A percentile compares a stretch with the other conserved stretches of the same genome.
These are phyloP conservation scores for Coemansia sp. DNA, from an alignment of 192 early-diverging fungal species.

Conservation along the genomic window DNA sequence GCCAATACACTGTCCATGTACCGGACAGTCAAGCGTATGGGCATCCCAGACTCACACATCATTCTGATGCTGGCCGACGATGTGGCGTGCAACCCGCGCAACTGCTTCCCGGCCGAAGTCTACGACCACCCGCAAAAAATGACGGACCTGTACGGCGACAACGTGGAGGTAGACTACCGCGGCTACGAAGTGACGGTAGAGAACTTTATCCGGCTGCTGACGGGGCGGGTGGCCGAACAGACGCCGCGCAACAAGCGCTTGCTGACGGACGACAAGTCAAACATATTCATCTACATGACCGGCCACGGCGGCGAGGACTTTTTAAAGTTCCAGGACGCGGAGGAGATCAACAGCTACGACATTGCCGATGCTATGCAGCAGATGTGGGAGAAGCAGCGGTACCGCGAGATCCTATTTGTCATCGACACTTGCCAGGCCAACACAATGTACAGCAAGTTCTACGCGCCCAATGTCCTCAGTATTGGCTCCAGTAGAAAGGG, in stretches of 20 bases:
- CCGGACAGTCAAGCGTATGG: slow-evolving; percentile 94
- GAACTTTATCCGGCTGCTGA: slow-evolving; percentile 93
- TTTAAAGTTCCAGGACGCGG: slow-evolving; percentile 97
- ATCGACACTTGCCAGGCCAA: slow-evolving; percentile 99
- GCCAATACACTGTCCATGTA: slow-evolving; percentile 98
- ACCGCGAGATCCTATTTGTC: slow-evolving; percentile 98
- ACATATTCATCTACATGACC: slow-evolving; percentile 97
- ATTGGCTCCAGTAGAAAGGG: slow-evolving; percentile 80
- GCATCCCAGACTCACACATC: slow-evolving; percentile 98
- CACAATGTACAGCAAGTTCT: slow-evolving; percentile 90
- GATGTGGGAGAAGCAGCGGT: slow-evolving; percentile 95
- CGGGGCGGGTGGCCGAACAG: slow-evolving; percentile 71
- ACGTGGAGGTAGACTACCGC: slow-evolving; percentile 97
- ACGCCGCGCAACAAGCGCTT: slow-evolving; percentile 93
- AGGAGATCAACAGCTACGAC: slow-evolving; percentile 94
- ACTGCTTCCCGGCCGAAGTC: slow-evolving; percentile 85
- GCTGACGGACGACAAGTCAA: slow-evolving; percentile 91
- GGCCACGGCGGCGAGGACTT: slow-evolving; percentile 99
- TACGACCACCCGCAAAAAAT: slow-evolving; percentile 79
- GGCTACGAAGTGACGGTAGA: slow-evolving; percentile 99
- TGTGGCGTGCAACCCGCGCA: slow-evolving; percentile 96
- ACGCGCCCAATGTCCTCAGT: slow-evolving; percentile 89
- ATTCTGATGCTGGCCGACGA: slow-evolving; percentile 99
- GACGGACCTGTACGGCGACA: slow-evolving; percentile 91
- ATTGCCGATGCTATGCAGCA: slow-evolving; percentile 95